phyloP scores from a whole-genome alignment of 2,329 filamentous ascomycete genomes.

The Pyrenophora teres region DNA sequence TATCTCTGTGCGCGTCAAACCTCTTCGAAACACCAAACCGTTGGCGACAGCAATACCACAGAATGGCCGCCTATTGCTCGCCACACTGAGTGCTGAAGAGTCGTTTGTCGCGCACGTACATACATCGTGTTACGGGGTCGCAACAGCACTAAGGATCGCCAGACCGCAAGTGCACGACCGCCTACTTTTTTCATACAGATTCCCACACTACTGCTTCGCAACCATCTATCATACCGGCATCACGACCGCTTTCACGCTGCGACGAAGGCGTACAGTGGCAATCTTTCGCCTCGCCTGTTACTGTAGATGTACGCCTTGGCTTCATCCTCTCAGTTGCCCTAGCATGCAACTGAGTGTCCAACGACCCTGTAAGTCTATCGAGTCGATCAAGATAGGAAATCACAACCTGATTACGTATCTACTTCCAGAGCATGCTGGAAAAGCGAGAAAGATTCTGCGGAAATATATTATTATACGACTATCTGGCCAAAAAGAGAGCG shows the following conservation, averaged over 20 bases:
- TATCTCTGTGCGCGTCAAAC: conserved; percentile 4
- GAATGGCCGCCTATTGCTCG: not conserved
- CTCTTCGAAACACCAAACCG: conserved; percentile 6
- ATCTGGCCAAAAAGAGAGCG: conserved; percentile 23
- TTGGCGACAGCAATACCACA: not conserved
- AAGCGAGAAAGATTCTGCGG: conserved; percentile 24
- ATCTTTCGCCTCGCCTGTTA: not conserved
- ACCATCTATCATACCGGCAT: not conserved
- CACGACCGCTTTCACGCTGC: no score
- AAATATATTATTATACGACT: conserved; percentile 35
- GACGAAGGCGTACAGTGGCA: no score
- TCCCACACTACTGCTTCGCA: not conserved
- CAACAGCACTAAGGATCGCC: not conserved
- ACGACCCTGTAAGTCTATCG: conserved; percentile 4
- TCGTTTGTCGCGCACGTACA: not conserved
- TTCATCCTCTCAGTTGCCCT: conserved; percentile 8
- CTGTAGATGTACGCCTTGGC: conserved; percentile 4
- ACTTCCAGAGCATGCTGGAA: conserved; percentile 30
- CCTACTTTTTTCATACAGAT: not conserved
- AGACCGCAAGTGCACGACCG: conserved; percentile 2
- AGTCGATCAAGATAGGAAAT: not conserved
- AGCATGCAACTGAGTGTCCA: conserved; percentile 15
- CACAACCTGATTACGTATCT: not conserved
- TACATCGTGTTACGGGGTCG: not conserved
- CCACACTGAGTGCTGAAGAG: not conserved